These are phyloP conservation scores for Psilocybe cubensis DNA, from an alignment of 768 basidiomycete species.

Conservation along the genomic window DNA sequence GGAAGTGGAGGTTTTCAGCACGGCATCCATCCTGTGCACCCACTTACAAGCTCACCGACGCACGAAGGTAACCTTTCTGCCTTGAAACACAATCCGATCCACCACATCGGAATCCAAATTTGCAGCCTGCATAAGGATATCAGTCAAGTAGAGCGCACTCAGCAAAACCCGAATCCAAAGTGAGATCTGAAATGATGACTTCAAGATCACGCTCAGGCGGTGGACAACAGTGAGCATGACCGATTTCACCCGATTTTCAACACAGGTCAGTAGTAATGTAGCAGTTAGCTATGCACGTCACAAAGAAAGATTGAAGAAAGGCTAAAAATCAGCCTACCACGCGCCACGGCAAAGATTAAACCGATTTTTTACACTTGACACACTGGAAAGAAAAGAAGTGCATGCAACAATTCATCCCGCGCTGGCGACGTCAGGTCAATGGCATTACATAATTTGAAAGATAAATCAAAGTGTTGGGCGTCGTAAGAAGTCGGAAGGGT, in stretches of 20 bases:
- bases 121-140: background rate
- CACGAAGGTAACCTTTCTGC: background rate
- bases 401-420: no score
- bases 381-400: background rate
- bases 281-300: background rate
- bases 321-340: background rate
- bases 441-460: background rate
- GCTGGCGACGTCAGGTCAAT: background rate
- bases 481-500: background rate
- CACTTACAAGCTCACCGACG: background rate
- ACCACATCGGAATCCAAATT: background rate
- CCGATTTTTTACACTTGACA: background rate
- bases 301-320: background rate
- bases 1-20: background rate
- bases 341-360: background rate
- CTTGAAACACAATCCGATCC: background rate
- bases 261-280: background rate
- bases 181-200: background rate
- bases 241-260: background rate
- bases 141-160: background rate
- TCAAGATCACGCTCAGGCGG: no score
- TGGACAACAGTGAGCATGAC: no score
- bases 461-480: background rate
- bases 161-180: background rate
- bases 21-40: background rate